phyloP scores from a whole-genome alignment of 228 moss, liverwort and hornwort genomes.

The Sphagnum magellanicum region DNA sequence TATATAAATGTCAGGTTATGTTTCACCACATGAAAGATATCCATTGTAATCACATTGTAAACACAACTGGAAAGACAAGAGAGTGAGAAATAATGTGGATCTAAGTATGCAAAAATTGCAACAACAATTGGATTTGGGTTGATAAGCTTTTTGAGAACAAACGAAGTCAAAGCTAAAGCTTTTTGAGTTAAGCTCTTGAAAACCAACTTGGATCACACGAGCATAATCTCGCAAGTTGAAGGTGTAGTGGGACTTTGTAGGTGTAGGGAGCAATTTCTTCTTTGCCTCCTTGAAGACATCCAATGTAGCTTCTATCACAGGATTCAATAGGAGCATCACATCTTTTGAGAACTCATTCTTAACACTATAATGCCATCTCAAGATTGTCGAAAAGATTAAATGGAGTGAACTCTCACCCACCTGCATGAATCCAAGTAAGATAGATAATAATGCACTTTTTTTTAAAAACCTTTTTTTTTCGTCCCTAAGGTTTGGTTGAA shows the following conservation, averaged over 20 bases:
- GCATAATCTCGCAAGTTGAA: conserved; percentile 95
- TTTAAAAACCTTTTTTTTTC: too few relatives aligned
- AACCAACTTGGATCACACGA: conserved; percentile 75
- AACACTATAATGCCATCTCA: conserved; percentile 69
- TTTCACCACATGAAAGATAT: too few relatives aligned
- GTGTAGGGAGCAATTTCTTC: conserved; percentile 70
- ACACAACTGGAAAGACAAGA: too few relatives aligned
- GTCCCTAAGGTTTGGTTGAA: too few relatives aligned
- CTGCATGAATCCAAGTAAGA: conserved; percentile 14
- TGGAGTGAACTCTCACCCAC: conserved; percentile 67
- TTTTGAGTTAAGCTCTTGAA: too few relatives aligned
- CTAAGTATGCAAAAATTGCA: too few relatives aligned
- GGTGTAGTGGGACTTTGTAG: conserved; percentile 84
- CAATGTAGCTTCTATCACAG: conserved; percentile 68
- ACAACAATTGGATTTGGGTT: too few relatives aligned
- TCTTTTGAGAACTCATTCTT: conserved; percentile 45
- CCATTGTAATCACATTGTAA: too few relatives aligned
- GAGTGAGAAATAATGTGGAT: too few relatives aligned
- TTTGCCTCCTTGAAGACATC: conserved; percentile 72
- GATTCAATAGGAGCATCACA: conserved; percentile 29
- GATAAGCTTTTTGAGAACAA: too few relatives aligned
- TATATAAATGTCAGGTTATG: too few relatives aligned
- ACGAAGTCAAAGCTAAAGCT: too few relatives aligned
- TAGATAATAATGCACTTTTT: background rate
- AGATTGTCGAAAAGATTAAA: conserved; percentile 85